phyloP scores from a whole-genome alignment of 2,329 filamentous ascomycete species.

The Penicillium sp. region DNA sequence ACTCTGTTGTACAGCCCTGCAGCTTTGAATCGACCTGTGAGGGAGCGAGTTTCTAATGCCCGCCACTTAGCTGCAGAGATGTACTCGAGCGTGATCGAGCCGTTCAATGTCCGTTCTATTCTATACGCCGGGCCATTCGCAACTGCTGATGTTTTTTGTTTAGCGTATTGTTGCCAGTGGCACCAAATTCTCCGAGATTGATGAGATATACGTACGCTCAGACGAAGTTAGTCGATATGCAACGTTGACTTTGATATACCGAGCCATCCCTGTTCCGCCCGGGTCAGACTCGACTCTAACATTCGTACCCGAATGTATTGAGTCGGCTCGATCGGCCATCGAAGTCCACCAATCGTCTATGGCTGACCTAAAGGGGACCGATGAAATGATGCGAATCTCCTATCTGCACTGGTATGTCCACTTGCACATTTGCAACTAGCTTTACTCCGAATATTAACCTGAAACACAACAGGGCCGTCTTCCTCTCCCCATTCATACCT shows the following conservation, averaged over 20 bases:
- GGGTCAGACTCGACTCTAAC: conserved; percentile 28
- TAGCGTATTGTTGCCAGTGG: conserved; percentile 14
- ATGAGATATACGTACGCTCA: conserved; percentile 34
- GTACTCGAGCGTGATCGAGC: conserved; percentile 31
- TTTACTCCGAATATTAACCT: not conserved
- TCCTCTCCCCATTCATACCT: conserved; percentile 54
- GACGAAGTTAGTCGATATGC: conserved; percentile 42
- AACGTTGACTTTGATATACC: conserved; percentile 45
- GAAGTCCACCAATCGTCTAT: conserved; percentile 38
- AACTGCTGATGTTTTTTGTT: not conserved
- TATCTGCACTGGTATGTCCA: conserved; percentile 42
- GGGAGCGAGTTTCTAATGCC: conserved; percentile 32
- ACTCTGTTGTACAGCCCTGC: conserved; percentile 57
- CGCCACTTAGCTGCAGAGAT: conserved; percentile 34
- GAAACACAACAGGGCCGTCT: conserved; percentile 35
- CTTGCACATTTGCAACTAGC: not conserved
- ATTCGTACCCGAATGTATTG: conserved; percentile 43
- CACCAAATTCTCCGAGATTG: conserved; percentile 27
- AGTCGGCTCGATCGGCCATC: conserved; percentile 41
- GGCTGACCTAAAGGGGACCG: conserved; percentile 30
- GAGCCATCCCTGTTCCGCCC: conserved; percentile 40
- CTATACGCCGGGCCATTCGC: not conserved
- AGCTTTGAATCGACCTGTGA: conserved; percentile 32
- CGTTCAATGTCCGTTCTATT: conserved; percentile 30
- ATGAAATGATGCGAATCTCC: conserved; percentile 33